Base-by-base conservation (phyloP, 257 asterid species). In the Gentiana macrophylla region DNA sequence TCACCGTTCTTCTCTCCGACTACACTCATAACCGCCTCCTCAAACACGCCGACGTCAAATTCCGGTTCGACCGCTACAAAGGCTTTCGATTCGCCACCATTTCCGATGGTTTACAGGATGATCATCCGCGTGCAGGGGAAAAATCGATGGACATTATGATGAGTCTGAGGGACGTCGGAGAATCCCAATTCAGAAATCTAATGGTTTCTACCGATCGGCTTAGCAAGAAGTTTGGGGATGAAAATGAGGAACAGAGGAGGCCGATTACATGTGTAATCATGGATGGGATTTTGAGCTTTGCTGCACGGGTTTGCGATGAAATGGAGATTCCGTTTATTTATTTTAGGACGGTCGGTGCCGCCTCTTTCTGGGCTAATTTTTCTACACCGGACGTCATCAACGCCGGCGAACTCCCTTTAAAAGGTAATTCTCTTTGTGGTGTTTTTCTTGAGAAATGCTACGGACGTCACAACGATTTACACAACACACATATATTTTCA, bases 1-100 rank as follows among this genome's bases (percentile, higher is more conserved):
- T 73, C 3, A 69, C 75, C 11, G 61, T 73, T 37, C 75, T 73
- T 12, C 46, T 60, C 55, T 63, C 79, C 50, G 62, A 58, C 35
- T 12, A 33, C 62, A 48, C 3, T 4, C 54, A 58, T 53, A 37
- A 13, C 62, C 62, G 53, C 37, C 62, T 47, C 54, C 54, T 58
- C 54, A 53, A 53, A 6, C 62, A 48, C 4, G 54, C 54, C 62
- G 13, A 35, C 33, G n/a, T 47, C 2, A 47, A 58, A 2, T 46
- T 35, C 12, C 54, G 46, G 8, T 48, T 58, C 5, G 5, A n/a
- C 24, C 11, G 11, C 33, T 58, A 58, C 37, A 1, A 15, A 4
- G 62, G 53, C 7, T 58, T 58, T 53, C 54, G 13, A 58, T 47
- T 58, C 3, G 62, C 54, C 13, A 58, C 54, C 53, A 58, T 58